Base-by-base conservation (phyloP, 768 basidiomycete species). In the Russula emetica region DNA sequence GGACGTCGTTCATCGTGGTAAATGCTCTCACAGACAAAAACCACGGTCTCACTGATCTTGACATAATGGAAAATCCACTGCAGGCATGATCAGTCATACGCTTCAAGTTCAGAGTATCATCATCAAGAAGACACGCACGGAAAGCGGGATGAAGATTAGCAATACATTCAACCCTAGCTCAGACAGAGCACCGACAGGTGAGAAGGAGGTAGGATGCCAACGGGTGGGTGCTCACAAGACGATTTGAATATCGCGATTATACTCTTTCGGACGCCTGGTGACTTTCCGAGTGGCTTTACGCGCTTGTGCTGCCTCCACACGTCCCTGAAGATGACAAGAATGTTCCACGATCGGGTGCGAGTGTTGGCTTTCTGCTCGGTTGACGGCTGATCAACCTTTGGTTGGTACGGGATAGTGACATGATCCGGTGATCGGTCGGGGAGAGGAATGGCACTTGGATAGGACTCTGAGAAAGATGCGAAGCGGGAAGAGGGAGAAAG, bases 31-130 rank as follows among this genome's bases (percentile, higher is more conserved):
- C 91, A 86, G 64, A 91, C 78, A 63, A 92, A 92, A 66, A 90
- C 75, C 18, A 90, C 73, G 8, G 85, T 89, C 69, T 89, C 73
- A 63, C 66, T 65, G 75, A 74, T 51, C 74, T 78, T 36, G 60
- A 80, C 79, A 55, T 88, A 91, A 74, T 90, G 77, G 2, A 91
- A 76, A 3, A 81, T 86, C 90, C 89, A 91, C 89, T 91, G 66
- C n/a, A 34, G 63, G 16, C 32, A 63, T 4, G 24, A 60, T 50
- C 26, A n/a, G 56, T 45, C n/a, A 38, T 68, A 10, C 63, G 44
- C 49, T 58, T 53, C 2, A 51, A n/a, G n/a, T 58, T 53, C 2
- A 51, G 10, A 58, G 47, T 26, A 49, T 50, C n/a, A 65, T 54
- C 38, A 9, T 28, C 7, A 52, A 50, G 9, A 18, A 40, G 38